Evolutionary conservation across 768 basidiomycete species (phyloP).

Genomic region (Albatrellus ellisii): DNA sequence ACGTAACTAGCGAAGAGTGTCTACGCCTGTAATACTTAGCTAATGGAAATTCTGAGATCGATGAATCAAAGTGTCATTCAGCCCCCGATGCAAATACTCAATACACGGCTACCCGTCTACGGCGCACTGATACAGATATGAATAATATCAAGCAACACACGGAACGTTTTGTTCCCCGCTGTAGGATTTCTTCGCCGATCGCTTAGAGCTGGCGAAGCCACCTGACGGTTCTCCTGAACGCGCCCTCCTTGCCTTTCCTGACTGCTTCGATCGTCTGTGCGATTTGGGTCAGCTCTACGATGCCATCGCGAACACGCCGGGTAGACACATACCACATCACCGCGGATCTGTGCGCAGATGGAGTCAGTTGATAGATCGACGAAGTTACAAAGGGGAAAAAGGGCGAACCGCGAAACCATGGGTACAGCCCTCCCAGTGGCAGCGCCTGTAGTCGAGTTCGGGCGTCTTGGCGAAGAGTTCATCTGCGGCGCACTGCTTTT

Average conservation of each 20-base stretch:
- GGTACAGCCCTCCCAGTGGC: constrained; percentile 23
- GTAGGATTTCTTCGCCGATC: too few relatives aligned
- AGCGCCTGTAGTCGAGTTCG: constrained; percentile 24
- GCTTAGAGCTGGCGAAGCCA: constrained; percentile 18
- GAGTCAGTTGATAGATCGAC: not conserved
- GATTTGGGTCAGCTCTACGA: constrained; percentile 8
- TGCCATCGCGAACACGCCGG: not conserved
- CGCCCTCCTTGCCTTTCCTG: constrained; percentile 26
- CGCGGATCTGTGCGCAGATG: not conserved
- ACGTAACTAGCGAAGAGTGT: too few relatives aligned
- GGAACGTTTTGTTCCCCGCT: too few relatives aligned
- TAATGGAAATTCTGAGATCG: too few relatives aligned
- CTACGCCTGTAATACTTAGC: too few relatives aligned
- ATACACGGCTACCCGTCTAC: too few relatives aligned
- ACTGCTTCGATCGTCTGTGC: constrained; percentile 21
- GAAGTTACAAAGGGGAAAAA: constrained; percentile 12
- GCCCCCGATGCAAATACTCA: too few relatives aligned
- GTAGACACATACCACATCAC: constrained; percentile 28
- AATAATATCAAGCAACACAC: too few relatives aligned
- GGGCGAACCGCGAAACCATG: constrained; percentile 28
- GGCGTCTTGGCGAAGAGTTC: constrained; percentile 25
- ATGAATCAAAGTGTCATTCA: too few relatives aligned
- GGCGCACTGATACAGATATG: too few relatives aligned
- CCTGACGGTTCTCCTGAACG: constrained; percentile 24
- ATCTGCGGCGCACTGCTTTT: constrained; percentile 22